Evolutionary conservation across 192 early-diverging fungal genomes (phyloP).

Genomic region (Gonapodya prolifera): DNA sequence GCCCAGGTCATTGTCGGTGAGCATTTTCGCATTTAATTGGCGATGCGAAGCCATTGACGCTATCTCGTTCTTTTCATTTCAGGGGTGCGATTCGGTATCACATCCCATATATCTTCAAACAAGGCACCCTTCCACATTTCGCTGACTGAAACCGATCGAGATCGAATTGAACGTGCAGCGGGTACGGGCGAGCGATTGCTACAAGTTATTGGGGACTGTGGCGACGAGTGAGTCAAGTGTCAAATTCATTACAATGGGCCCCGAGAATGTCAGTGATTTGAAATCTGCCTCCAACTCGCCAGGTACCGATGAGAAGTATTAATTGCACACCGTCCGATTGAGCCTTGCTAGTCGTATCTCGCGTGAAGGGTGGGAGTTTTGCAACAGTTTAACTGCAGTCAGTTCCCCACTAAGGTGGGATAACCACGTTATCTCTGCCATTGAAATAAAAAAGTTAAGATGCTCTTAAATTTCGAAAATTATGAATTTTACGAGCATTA

Average conservation of each 20-base stretch:
- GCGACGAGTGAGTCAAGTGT: slow-evolving; percentile 2
- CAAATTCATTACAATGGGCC: not conserved
- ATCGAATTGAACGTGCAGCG: not conserved
- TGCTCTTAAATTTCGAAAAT: too few species aligned
- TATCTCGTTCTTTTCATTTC: not conserved
- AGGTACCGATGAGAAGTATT: too few species aligned
- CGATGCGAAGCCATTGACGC: too few species aligned
- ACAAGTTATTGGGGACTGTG: not conserved
- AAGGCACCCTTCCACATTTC: not conserved
- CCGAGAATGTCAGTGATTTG: not conserved
- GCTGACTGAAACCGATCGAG: not conserved
- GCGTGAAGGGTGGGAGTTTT: too few species aligned
- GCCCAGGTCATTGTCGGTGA: not conserved
- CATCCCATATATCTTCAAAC: not conserved
- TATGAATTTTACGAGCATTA: too few species aligned
- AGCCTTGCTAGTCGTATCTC: too few species aligned
- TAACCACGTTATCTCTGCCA: too few species aligned
- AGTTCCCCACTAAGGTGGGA: too few species aligned
- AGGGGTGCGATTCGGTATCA: not conserved
- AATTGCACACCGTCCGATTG: too few species aligned
- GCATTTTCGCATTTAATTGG: not conserved
- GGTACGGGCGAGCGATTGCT: not conserved
- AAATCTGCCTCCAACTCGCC: too few species aligned
- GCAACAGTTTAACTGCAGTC: too few species aligned
- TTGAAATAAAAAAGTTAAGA: too few species aligned